Percentiles rank a stretch among this genome's conserved stretches.
Conservation (phyloP, 495 filamentous ascomycete species). For the Aspergillus hancockii region DNA sequence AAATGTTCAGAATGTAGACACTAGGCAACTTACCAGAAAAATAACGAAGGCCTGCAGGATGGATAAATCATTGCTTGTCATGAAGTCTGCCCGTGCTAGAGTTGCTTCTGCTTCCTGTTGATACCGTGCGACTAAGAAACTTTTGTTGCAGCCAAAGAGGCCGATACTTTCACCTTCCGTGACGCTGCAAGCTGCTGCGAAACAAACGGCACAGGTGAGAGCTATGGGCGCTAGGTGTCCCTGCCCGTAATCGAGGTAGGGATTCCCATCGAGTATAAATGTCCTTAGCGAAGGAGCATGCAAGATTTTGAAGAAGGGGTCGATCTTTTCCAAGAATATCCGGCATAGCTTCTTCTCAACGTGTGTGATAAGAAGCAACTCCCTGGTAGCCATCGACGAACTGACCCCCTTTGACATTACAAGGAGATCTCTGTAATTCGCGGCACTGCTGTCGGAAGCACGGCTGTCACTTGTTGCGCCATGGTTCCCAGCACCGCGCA, state of each 20-base stretch:
- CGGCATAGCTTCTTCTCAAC: constrained; percentile 27
- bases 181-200: constrained; percentile 49
- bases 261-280: constrained; percentile 30
- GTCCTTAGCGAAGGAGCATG: constrained; percentile 37
- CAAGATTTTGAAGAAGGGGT: constrained; percentile 43
- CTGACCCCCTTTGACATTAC: constrained; percentile 4
- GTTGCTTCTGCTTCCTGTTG: constrained; percentile 50
- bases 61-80: constrained; percentile 54
- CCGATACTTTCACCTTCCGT: constrained; percentile 40
- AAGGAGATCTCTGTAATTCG: constrained; percentile 11
- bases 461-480: background rate
- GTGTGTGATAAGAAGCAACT: constrained; percentile 8
- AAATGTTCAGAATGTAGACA: background rate
- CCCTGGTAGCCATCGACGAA: constrained; percentile 14
- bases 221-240: constrained; percentile 40
- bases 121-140: constrained; percentile 41
- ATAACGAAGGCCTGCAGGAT: constrained; percentile 60
- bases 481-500: background rate
- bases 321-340: constrained; percentile 37
- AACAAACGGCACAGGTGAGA: constrained; percentile 54
- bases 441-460: background rate
- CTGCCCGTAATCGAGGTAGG: constrained; percentile 34
- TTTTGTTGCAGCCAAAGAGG: constrained; percentile 43
- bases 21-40: constrained; percentile 39
- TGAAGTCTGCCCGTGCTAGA: constrained; percentile 51